phyloP scores from a whole-genome alignment of 768 basidiomycete species.

The Cytidiella melzeri region DNA sequence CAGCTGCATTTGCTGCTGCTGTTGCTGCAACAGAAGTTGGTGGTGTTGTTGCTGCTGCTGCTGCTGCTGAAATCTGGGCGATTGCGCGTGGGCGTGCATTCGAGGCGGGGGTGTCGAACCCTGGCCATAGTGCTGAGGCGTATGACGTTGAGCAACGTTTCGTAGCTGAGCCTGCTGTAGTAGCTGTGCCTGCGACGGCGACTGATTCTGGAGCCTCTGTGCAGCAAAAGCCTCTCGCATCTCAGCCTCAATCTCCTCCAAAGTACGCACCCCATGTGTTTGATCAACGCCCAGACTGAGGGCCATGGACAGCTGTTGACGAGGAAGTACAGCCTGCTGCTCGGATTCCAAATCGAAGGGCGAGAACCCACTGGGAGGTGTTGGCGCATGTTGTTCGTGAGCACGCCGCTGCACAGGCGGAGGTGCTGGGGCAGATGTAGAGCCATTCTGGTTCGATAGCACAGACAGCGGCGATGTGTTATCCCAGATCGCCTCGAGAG shows the following conservation, averaged over 20 bases:
- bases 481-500: conserved; percentile 76
- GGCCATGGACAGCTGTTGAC: conserved; percentile 16
- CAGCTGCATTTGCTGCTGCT: conserved; percentile 35
- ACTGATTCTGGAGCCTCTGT: conserved; percentile 18
- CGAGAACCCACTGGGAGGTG: conserved; percentile 18
- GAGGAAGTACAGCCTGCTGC: conserved; percentile 24
- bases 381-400: conserved; percentile 15
- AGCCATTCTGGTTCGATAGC: conserved; percentile 50
- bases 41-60: conserved; percentile 62
- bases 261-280: conserved; percentile 40
- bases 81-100: conserved; percentile 68
- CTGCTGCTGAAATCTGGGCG: conserved; percentile 75
- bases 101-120: conserved; percentile 60
- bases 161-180: conserved; percentile 35
- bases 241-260: conserved; percentile 82
- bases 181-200: conserved; percentile 6
- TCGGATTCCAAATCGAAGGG: conserved; percentile 11
- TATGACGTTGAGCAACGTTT: conserved; percentile 22
- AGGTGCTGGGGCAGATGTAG: conserved; percentile 20
- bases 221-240: conserved; percentile 54
- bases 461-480: conserved; percentile 73
- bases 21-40: conserved; percentile 59
- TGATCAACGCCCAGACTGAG: conserved; percentile 17
- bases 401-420: conserved; percentile 4
- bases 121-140: conserved; percentile 31